A percentile compares a stretch with the other conserved stretches of the same genome.
Conservation (phyloP, 257 asterid species). For the Cordia subcordata region DNA sequence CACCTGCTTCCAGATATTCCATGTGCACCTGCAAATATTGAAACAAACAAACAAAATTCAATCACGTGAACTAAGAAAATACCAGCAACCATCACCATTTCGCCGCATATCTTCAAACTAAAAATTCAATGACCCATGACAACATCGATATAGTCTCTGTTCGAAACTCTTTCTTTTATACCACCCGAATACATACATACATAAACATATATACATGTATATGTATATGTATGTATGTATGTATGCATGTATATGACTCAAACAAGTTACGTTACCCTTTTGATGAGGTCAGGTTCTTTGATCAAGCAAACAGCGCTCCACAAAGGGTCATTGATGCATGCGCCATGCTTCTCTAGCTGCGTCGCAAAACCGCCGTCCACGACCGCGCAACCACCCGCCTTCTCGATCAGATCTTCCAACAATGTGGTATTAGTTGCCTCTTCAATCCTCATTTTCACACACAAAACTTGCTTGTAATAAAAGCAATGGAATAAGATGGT, state of each 20-base stretch:
- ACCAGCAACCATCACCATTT: no score
- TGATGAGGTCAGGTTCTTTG: conserved; percentile 55
- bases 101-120: not conserved
- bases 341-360: conserved; percentile 69
- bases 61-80: not conserved
- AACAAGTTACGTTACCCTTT: conserved; percentile 29
- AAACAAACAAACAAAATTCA: conserved; percentile 3
- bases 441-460: conserved; percentile 39
- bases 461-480: not conserved
- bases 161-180: no score
- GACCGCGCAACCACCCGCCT: conserved; percentile 78
- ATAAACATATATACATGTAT: no score
- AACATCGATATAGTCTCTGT: no score
- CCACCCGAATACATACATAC: no score
- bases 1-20: conserved; percentile 83
- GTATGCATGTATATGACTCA: no score
- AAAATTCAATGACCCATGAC: not conserved
- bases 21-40: conserved; percentile 53
- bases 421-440: conserved; percentile 16
- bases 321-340: conserved; percentile 71
- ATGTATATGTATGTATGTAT: no score
- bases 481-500: not conserved
- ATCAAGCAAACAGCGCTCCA: conserved; percentile 83
- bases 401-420: conserved; percentile 43
- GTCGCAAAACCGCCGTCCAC: conserved; percentile 89